Evolutionary conservation across 352 stramenopile species (phyloP), one percentile per base, ranked within the genome.

Genomic region (Phytopythium sindhum): DNA sequence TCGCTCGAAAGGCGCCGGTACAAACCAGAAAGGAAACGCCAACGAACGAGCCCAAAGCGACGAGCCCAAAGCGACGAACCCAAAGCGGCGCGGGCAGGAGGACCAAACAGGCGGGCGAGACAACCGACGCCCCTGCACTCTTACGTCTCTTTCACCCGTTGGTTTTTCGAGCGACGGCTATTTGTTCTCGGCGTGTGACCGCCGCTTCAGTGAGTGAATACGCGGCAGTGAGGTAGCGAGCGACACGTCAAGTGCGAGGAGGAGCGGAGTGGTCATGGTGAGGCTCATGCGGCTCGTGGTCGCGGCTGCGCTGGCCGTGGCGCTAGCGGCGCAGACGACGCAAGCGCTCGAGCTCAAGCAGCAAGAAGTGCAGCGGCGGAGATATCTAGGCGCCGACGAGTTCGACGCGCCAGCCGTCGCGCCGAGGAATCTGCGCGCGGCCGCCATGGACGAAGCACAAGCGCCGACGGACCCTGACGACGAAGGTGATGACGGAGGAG

Each of bases 271-370:
- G 45, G 47, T 10, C 17, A 57, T 57, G 52, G 31, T 57, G 28
- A 23, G 52, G 19, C 23, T 41, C 31, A 19, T 21, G 28, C 28
- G 52, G 29, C 31, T 57, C 10, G 52, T 21, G 21, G 29, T 29
- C 52, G 52, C 52, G 52, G 52, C 52, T 21, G 29, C 52, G n/a
- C 19, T 57, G 29, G 52, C 21, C 31, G 52, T 44, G 52, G 19
- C 52, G 29, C 29, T 57, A 2, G 19, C 11, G 29, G 33, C 52
- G 52, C 52, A 41, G 29, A 29, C 52, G 3, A 4, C 47, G 14
- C 47, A 35, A 26, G 47, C 47, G 47, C 12, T 54, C 24, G 47
- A 54, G 47, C 47, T 54, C 12, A 35, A n/a, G 14, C 12, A 33
- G 47, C 47, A 35, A 8, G 12, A 19, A 14, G 14, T 17, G 6